Conservation (phyloP, 495 filamentous ascomycete species). For the Penicillium ochrochloron region DNA sequence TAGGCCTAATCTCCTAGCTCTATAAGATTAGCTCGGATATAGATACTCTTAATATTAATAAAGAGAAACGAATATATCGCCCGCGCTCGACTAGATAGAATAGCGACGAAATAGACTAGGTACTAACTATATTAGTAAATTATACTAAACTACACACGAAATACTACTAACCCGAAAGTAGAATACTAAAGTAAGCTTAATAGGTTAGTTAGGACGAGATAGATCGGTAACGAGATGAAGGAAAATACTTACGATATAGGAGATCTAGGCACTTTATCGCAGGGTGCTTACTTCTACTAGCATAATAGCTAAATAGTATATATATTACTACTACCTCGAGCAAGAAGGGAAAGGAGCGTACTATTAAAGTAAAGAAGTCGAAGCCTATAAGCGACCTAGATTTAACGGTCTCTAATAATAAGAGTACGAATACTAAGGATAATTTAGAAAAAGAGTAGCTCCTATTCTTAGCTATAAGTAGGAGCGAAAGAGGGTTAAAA, state of each 20-base stretch:
- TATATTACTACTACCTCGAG: background rate
- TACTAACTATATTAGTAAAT: background rate
- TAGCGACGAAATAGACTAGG: background rate
- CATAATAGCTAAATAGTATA: background rate
- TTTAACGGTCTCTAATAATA: no score
- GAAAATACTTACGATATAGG: constrained; percentile 2
- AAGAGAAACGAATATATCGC: background rate
- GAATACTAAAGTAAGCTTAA: background rate
- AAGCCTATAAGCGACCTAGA: no score
- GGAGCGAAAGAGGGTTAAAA: no score
- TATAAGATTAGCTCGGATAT: no score
- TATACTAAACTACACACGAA: background rate
- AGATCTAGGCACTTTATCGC: background rate
- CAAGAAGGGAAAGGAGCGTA: no score
- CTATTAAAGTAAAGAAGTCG: no score
- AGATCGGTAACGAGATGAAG: background rate
- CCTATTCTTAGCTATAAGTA: no score
- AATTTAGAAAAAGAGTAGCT: no score
- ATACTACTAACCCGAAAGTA: background rate
- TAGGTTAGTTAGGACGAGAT: background rate
- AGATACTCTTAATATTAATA: background rate
- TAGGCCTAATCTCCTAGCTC: no score
- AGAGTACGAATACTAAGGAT: no score
- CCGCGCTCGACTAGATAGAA: background rate
- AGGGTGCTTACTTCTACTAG: background rate